Percentiles rank a stretch among this genome's conserved stretches.
These are phyloP conservation scores for Sugiyamaella marilandica DNA, from an alignment of 805 yeast species.

Conservation along the genomic window DNA sequence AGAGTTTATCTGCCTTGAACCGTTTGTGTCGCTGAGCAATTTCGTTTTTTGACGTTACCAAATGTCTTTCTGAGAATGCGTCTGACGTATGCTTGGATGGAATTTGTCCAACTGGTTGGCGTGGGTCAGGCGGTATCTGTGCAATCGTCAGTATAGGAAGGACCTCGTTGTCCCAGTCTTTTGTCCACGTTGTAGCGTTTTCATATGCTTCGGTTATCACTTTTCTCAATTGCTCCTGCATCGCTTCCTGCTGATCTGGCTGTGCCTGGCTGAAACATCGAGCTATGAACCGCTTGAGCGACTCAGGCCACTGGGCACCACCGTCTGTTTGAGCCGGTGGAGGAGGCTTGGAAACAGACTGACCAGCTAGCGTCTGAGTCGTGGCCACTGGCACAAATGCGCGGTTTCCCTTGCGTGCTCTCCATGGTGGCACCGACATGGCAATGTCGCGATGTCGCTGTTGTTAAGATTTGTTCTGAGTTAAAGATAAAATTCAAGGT, in stretches of 20 bases:
- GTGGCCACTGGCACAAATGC: neutral
- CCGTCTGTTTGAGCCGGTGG: slow-evolving; percentile 8
- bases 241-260: slow-evolving; percentile 35
- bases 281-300: slow-evolving; percentile 48
- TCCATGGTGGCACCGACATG: slow-evolving; percentile 24
- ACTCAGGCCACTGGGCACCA: slow-evolving; percentile 46
- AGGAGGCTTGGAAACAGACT: neutral
- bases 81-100: too few species aligned
- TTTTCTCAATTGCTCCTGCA: slow-evolving; percentile 48
- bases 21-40: slow-evolving; percentile 45
- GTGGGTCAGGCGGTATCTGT: neutral
- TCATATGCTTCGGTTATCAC: slow-evolving; percentile 47
- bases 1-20: slow-evolving; percentile 38
- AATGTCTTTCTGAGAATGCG: too few species aligned
- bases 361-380: neutral
- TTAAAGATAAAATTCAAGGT: too few species aligned
- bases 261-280: slow-evolving; percentile 42
- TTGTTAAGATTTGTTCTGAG: too few species aligned
- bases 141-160: slow-evolving; percentile 32
- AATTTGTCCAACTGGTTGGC: too few species aligned
- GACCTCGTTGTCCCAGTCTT: slow-evolving; percentile 50
- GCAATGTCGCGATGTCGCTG: too few species aligned
- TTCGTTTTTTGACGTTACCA: slow-evolving; percentile 29
- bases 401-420: slow-evolving; percentile 7
- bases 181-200: slow-evolving; percentile 40